phyloP scores from a whole-genome alignment of 2,329 filamentous ascomycete genomes.

The Sclerotinia nivalis region DNA sequence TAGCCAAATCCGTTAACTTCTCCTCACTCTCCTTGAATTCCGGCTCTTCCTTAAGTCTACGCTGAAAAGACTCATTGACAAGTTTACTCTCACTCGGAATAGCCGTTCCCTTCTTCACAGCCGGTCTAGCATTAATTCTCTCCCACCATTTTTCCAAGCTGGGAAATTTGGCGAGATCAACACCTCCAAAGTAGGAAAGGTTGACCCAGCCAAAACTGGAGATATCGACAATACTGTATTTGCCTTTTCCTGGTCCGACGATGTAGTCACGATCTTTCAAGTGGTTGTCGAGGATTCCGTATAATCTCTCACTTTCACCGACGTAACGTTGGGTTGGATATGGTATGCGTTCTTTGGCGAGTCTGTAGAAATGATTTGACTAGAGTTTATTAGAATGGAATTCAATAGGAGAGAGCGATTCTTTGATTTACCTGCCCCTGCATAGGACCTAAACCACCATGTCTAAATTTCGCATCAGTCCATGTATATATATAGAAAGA shows the following conservation, averaged over 20 bases:
- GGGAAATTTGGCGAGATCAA: conserved; percentile 67
- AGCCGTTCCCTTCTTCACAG: conserved; percentile 62
- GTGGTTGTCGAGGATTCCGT: conserved; percentile 68
- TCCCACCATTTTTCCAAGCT: conserved; percentile 67
- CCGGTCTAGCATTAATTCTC: conserved; percentile 58
- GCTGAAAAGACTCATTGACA: conserved; percentile 46
- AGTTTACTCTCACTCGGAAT: conserved; percentile 53
- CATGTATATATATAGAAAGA: neutral
- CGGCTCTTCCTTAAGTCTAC: conserved; percentile 48
- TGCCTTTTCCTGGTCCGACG: conserved; percentile 55
- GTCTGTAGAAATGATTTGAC: conserved; percentile 68
- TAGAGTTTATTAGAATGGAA: too few species aligned
- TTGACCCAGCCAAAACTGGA: conserved; percentile 70
- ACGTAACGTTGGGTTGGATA: conserved; percentile 74
- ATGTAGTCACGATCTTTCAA: conserved; percentile 55
- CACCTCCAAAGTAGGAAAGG: conserved; percentile 56
- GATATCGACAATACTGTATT: conserved; percentile 71
- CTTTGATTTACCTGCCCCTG: conserved; percentile 35
- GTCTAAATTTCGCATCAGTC: conserved; percentile 8
- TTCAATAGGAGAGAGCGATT: too few species aligned
- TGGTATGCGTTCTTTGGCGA: conserved; percentile 66
- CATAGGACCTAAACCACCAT: conserved; percentile 23
- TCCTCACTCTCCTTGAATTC: conserved; percentile 51
- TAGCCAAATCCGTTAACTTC: conserved; percentile 30
- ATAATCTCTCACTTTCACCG: conserved; percentile 73